Percentiles rank a stretch among this genome's conserved stretches.
These are phyloP conservation scores for Epithemia pelagica DNA, from an alignment of 108 stramenopile species.

Conservation along the genomic window DNA sequence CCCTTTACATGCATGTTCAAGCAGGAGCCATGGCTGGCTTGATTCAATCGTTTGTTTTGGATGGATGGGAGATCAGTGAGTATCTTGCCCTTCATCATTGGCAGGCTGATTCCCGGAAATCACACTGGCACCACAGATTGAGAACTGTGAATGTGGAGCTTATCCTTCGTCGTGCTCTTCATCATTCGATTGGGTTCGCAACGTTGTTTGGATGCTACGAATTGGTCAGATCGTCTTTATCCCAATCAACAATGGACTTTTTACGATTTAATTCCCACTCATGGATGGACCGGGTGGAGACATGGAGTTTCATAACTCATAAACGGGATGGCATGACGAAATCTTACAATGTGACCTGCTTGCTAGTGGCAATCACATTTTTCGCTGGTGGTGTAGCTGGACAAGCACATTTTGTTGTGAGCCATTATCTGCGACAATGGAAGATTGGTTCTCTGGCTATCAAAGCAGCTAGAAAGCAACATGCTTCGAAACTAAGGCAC, in stretches of 20 bases:
- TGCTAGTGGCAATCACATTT: slow-evolving; percentile 1
- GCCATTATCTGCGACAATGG: slow-evolving; percentile 1
- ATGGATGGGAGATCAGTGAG: slow-evolving; percentile 4
- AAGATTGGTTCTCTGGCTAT: background rate
- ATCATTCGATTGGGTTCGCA: background rate
- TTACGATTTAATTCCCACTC: background rate
- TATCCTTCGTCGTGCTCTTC: background rate
- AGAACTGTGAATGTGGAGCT: background rate
- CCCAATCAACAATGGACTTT: background rate
- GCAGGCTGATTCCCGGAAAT: background rate
- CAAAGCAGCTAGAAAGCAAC: background rate
- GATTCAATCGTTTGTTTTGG: slow-evolving; percentile 5
- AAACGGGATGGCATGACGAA: background rate
- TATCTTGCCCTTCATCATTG: background rate
- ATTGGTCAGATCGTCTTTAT: background rate
- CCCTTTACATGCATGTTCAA: background rate
- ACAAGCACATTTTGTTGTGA: background rate
- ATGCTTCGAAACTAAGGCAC: background rate
- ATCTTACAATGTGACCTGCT: background rate
- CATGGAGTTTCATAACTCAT: background rate
- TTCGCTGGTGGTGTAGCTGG: slow-evolving; percentile 5
- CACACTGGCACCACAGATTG: background rate
- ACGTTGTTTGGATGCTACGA: slow-evolving; percentile 7
- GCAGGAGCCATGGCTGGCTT: slow-evolving; percentile 4
- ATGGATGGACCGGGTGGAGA: background rate